These are phyloP conservation scores for Mentha longifolia DNA, from an alignment of 257 asterid genomes.

Conservation along the genomic window DNA sequence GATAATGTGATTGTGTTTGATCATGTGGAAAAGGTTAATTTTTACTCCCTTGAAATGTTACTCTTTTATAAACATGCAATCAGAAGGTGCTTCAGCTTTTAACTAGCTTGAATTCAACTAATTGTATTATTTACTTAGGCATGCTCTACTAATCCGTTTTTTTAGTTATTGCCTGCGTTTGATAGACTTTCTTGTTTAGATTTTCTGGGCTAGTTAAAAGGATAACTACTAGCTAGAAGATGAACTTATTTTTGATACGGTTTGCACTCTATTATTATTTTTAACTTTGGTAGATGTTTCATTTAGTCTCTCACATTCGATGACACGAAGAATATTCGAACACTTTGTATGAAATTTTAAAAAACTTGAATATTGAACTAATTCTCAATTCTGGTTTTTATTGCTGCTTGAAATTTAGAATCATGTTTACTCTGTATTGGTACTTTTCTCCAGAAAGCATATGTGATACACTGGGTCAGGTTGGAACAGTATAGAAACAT, in stretches of 20 bases:
- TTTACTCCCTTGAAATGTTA: conserved; percentile 25
- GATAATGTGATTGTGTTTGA: conserved; percentile 95
- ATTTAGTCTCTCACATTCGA: neutral
- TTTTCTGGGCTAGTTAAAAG: conserved; percentile 21
- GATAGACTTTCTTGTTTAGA: conserved; percentile 15
- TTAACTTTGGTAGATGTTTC: conserved; percentile 14
- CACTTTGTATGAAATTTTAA: conserved; percentile 14
- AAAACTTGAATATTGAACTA: neutral
- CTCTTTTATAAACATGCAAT: neutral
- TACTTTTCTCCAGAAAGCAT: conserved; percentile 71
- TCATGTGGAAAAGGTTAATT: conserved; percentile 90
- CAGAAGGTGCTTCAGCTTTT: neutral
- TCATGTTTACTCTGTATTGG: conserved; percentile 18
- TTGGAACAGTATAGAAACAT: conserved; percentile 75
- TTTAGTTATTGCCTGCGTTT: conserved; percentile 25
- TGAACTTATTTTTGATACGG: conserved; percentile 20
- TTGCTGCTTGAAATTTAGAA: conserved; percentile 22
- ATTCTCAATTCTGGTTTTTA: conserved; percentile 9
- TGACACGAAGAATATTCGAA: neutral
- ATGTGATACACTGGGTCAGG: conserved; percentile 95
- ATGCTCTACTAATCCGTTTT: conserved; percentile 24
- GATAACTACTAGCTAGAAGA: neutral
- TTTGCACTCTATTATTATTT: conserved; percentile 3
- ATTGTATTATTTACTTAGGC: conserved; percentile 11
- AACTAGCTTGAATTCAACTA: conserved; percentile 20